Conservation (phyloP, 1,284 basidiomycete genomes). For the Ganoderma meredithae region DNA sequence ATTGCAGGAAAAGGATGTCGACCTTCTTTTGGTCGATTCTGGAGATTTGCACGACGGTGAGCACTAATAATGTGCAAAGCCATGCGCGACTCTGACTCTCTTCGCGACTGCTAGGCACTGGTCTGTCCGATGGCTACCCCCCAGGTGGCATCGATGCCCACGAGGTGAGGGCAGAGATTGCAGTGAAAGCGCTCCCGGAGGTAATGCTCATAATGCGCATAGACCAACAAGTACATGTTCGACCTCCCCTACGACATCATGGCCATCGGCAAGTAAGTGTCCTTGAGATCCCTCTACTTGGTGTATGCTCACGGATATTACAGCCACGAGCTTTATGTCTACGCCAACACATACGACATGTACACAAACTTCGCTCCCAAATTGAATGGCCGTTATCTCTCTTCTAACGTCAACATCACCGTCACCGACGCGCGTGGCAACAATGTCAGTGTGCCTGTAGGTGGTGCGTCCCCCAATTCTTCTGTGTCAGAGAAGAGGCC, state of each 20-base stretch:
- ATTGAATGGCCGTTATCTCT: constrained; percentile 79
- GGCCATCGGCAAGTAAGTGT: constrained; percentile 80
- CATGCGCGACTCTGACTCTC: background rate
- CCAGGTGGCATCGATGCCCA: constrained; percentile 77
- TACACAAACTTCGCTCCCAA: constrained; percentile 80
- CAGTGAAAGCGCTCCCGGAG: no score
- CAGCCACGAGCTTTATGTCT: constrained; percentile 87
- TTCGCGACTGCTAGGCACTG: constrained; percentile 57
- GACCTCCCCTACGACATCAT: constrained; percentile 85
- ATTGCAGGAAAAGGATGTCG: constrained; percentile 66
- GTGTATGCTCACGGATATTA: background rate
- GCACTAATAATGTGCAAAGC: background rate
- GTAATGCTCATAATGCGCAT: constrained; percentile 8
- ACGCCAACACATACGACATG: constrained; percentile 80
- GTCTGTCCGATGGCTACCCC: constrained; percentile 76
- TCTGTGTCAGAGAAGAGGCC: background rate
- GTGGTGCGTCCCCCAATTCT: constrained; percentile 50
- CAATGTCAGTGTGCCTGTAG: constrained; percentile 64
- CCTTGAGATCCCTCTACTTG: constrained; percentile 8
- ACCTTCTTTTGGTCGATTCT: constrained; percentile 75
- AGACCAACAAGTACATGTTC: constrained; percentile 77
- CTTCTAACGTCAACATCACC: constrained; percentile 88
- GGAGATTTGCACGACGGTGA: constrained; percentile 84
- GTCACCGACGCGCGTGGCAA: constrained; percentile 60
- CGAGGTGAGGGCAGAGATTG: constrained; percentile 50